Base-by-base conservation (phyloP, 2,329 filamentous ascomycete genomes). In the Aciculosporium take region DNA sequence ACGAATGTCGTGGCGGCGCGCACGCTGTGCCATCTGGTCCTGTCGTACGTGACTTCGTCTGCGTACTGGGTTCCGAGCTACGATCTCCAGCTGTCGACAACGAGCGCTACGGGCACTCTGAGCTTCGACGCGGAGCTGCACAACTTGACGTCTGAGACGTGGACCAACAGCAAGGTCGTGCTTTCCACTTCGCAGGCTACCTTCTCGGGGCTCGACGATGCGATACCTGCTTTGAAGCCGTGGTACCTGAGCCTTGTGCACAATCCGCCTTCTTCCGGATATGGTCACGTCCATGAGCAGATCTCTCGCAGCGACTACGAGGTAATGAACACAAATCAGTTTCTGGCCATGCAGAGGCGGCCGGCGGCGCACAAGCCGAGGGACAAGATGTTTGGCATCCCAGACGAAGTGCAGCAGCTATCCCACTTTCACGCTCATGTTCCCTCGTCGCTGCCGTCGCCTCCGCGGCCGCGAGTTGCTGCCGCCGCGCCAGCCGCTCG, bases 101-200 rank as follows among this genome's bases (percentile, higher is more conserved):
- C 69, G 0, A 63, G 57, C 17, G 68, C 66, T 37, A 67, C 68
- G 0, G 75, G 66, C 1, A 59, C 59, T 4, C 62, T 81, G 12
- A 69, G 68, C 49, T 82, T 81, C 53, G 72, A 79, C 41, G 76
- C 77, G 2, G 68, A 72, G 47, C 68, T 81, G 40, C 69, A 66
- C 43, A 82, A 82, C 57, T 62, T 62, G 39, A 79, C 75, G 0
- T 75, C 72, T 0, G 78, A 82, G 58, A 73, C 69, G 0, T 82
- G 78, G 78, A 63, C 61, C 24, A 69, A 73, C 56, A 71, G 73
- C 54, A 72, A 69, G 46, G 58, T 82, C 29, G 68, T 67, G 0
- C 66, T 82, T 5, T 81, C 77, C 3, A 81, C 75, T 0, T 79
- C 75, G 0, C 73, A 80, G 50, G 71, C 76, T 3, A 67, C 66